Conservation (phyloP, 208 protist species). For the Leptomonas pyrrhocoris region DNA sequence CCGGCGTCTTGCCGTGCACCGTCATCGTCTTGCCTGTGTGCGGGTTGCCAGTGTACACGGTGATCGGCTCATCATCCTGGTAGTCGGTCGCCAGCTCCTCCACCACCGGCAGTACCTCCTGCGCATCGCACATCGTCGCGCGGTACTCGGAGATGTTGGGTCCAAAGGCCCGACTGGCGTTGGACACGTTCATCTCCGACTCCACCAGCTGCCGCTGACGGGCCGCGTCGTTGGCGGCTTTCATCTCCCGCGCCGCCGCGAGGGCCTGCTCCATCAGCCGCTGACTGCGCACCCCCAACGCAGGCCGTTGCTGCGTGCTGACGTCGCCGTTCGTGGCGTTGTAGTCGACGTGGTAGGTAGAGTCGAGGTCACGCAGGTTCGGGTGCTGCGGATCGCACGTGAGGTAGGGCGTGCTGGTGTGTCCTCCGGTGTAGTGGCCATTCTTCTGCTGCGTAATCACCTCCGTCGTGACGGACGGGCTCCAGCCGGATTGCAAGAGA, state of each 20-base stretch:
- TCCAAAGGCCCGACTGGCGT: conserved; percentile 19
- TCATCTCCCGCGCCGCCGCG: conserved; percentile 47
- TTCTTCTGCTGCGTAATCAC: conserved; percentile 50
- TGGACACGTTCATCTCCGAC: conserved; percentile 14
- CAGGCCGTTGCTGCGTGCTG: conserved; percentile 46
- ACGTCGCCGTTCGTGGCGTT: conserved; percentile 65
- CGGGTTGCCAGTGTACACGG: conserved; percentile 87
- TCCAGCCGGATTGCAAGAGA: conserved; percentile 23
- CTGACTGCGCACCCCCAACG: conserved; percentile 73
- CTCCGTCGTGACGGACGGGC: conserved; percentile 55
- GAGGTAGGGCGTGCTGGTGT: conserved; percentile 81
- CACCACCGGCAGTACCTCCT: conserved; percentile 61
- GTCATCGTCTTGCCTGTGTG: conserved; percentile 79
- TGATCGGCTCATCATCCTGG: conserved; percentile 81
- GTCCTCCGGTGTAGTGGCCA: conserved; percentile 59
- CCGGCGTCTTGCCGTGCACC: conserved; percentile 87
- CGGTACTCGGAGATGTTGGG: conserved; percentile 48
- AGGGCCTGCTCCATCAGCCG: conserved; percentile 63
- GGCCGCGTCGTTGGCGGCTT: conserved; percentile 27
- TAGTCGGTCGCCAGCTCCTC: conserved; percentile 68
- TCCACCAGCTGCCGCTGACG: conserved; percentile 17
- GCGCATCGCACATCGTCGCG: conserved; percentile 47
- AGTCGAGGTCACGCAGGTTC: conserved; percentile 47
- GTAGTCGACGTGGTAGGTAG: conserved; percentile 79
- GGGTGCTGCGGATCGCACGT: conserved; percentile 58